Evolutionary conservation across 2,329 filamentous ascomycete genomes (phyloP), one percentile per base, ranked within the genome.

Genomic region (Nothophaeocryptopus gaeumannii): DNA sequence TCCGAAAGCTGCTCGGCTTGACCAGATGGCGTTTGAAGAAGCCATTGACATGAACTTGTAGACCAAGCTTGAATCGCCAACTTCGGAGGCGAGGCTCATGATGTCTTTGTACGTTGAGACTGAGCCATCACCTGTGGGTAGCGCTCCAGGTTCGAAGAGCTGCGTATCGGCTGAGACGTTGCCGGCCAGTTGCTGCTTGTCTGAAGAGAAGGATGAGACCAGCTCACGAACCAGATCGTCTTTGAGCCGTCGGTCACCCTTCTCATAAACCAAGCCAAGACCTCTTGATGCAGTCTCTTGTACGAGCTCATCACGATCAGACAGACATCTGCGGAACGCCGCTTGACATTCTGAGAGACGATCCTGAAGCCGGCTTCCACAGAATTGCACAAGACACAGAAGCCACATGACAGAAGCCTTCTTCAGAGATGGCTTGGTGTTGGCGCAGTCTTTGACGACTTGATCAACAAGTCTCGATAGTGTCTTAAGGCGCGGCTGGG

Each of bases 1-100:
- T 2, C 93, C 93, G 70, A 99, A 97, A 0, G 93, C 93, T 1
- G 93, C 95, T 43, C 93, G 83, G n/a, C 90, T 95, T 1, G 90
- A 92, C 93, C 93, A 99, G 12, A 95, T 95, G 0, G 91, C 90
- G 40, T 95, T 95, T 63, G 96, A 96, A 1, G 90, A 89, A 2
- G 93, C 93, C 59, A 99, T 78, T 0, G 91, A 92, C 93, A 99
- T 99, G 72, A 99, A 97, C 54, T 91, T 89, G 74, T 99, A 99
- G 1, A 97, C 88, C n/a, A 99, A 76, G 60, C 88, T 91, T 51
- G 93, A 92, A 63, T 99, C 92, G 9, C 93, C 93, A 31, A 96
- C 91, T 71, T 99, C 93, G 37, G 92, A 89, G n/a, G 93, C 93
- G 40, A 99, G 76, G 59, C 80, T 93, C 69, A 99, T 88, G 58